A percentile compares a stretch with the other conserved stretches of the same genome.
phyloP scores from a whole-genome alignment of 768 basidiomycete species.

The Suillus paluster region DNA sequence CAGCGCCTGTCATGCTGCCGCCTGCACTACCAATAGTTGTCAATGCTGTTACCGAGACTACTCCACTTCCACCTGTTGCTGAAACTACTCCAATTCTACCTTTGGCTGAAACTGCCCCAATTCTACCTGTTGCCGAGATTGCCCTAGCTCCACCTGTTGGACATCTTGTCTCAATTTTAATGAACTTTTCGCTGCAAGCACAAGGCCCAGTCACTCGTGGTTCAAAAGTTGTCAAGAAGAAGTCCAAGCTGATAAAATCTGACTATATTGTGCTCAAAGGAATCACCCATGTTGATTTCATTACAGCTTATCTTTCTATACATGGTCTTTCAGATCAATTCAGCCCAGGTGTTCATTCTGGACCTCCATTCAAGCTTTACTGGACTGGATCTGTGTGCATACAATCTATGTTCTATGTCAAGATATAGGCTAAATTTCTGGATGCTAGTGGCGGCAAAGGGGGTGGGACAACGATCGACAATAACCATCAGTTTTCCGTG shows the following conservation, averaged over 20 bases:
- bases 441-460: constrained; percentile 12
- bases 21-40: no score
- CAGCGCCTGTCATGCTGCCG: no score
- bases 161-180: not conserved
- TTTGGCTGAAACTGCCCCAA: no score
- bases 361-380: constrained; percentile 27
- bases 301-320: no score
- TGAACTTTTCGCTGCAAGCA: not conserved
- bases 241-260: not conserved
- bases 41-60: no score
- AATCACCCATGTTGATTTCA: not conserved
- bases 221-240: not conserved
- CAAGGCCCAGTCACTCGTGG: not conserved
- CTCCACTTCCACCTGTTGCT: no score
- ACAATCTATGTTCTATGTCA: no score
- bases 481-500: constrained; percentile 13
- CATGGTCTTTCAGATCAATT: no score
- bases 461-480: constrained; percentile 13
- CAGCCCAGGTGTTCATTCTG: constrained; percentile 17
- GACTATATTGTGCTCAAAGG: not conserved
- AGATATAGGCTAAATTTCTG: constrained; percentile 9
- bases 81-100: no score
- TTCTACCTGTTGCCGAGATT: no score
- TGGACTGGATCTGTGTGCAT: constrained; percentile 26
- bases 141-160: not conserved